Evolutionary conservation across 345 rosid genomes (phyloP).

Genomic region (Pistacia atlantica): DNA sequence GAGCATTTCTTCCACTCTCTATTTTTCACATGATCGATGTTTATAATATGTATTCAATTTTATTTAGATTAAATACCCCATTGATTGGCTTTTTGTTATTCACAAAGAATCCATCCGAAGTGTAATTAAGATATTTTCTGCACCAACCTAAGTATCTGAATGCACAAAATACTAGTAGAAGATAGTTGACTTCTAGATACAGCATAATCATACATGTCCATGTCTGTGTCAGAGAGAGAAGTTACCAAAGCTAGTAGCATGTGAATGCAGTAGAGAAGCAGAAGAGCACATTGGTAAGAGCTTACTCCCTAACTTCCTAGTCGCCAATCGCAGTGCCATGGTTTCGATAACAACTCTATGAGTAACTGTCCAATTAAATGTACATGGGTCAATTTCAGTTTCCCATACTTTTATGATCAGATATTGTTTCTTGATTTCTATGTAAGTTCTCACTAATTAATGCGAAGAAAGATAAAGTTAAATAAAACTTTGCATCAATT

Average conservation of each 20-base stretch:
- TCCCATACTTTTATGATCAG: not conserved
- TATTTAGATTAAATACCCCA: not conserved
- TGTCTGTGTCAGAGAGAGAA: not conserved
- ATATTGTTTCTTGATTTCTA: too few species aligned
- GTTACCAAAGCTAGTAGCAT: slow-evolving; percentile 94
- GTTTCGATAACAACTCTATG: slow-evolving; percentile 3
- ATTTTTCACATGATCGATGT: not conserved
- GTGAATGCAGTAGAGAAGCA: slow-evolving; percentile 67
- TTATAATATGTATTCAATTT: not conserved
- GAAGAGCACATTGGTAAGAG: slow-evolving; percentile 29
- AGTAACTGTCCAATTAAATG: not conserved
- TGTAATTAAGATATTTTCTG: not conserved
- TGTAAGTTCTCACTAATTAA: not conserved
- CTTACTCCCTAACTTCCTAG: slow-evolving; percentile 37
- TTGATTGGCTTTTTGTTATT: not conserved
- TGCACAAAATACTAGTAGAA: not conserved
- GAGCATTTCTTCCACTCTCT: not conserved
- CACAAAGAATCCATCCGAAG: not conserved
- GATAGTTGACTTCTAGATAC: not conserved
- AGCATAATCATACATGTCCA: not conserved
- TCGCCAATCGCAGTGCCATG: slow-evolving; percentile 44
- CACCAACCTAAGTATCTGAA: not conserved
- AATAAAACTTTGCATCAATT: not conserved
- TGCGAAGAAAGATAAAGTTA: not conserved
- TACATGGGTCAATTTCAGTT: not conserved